These are phyloP conservation scores for Microcyclospora pomicola DNA, from an alignment of 2,329 filamentous ascomycete genomes.

Conservation along the genomic window DNA sequence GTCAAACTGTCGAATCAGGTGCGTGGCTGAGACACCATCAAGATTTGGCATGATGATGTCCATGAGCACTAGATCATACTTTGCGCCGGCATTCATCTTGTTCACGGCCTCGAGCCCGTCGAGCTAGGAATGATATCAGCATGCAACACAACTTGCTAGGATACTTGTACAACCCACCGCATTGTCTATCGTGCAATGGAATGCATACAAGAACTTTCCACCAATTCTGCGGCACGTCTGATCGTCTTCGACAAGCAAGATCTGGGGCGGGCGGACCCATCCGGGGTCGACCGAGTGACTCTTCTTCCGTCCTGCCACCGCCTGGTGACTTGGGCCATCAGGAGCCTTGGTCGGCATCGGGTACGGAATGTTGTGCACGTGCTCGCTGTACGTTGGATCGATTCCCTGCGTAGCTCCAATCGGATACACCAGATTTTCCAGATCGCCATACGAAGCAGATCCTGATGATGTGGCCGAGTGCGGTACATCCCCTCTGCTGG, in stretches of 20 bases:
- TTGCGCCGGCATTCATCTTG: slow-evolving; percentile 56
- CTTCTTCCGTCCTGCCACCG: slow-evolving; percentile 46
- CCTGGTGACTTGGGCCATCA: slow-evolving; percentile 28
- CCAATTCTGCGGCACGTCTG: slow-evolving; percentile 53
- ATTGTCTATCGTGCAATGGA: slow-evolving; percentile 49
- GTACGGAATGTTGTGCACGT: slow-evolving; percentile 90
- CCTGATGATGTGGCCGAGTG: slow-evolving; percentile 37
- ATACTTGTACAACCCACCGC: slow-evolving; percentile 36
- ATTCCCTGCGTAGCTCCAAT: slow-evolving; percentile 85
- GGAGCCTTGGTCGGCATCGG: slow-evolving; percentile 53
- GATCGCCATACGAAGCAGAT: slow-evolving; percentile 41
- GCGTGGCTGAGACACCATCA: slow-evolving; percentile 87
- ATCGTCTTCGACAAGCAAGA: slow-evolving; percentile 80
- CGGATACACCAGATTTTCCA: slow-evolving; percentile 71
- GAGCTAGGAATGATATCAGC: slow-evolving; percentile 34
- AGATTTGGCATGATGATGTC: slow-evolving; percentile 88
- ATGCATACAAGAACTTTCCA: slow-evolving; percentile 52
- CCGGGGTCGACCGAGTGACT: slow-evolving; percentile 47
- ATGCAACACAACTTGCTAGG: slow-evolving; percentile 5
- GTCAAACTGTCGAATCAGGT: slow-evolving; percentile 80
- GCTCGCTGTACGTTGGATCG: slow-evolving; percentile 85
- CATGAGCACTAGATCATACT: slow-evolving; percentile 47
- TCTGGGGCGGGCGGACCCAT: slow-evolving; percentile 56
- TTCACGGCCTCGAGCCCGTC: slow-evolving; percentile 86
- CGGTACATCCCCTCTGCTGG: slow-evolving; percentile 28